Conservation (phyloP, 2,329 filamentous ascomycete species). For the Sclerotinia subarctica region DNA sequence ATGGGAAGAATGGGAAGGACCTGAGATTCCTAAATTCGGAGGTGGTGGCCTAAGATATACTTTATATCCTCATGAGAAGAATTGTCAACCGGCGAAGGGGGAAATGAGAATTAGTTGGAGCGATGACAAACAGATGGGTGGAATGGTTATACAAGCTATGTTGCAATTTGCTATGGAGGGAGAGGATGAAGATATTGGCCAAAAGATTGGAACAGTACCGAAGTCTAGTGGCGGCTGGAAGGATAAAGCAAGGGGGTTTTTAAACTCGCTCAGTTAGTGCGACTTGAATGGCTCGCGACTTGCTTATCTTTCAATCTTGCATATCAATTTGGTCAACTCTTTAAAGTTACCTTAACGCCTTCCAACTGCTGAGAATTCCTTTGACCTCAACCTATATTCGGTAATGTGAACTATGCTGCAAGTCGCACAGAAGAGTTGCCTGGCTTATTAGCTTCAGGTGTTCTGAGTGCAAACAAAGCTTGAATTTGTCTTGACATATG, state of each 20-base stretch:
- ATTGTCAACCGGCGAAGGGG: neutral
- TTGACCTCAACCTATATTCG: too few species aligned
- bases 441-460: neutral
- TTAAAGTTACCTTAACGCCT: neutral
- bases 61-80: constrained; percentile 7
- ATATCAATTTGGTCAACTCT: neutral
- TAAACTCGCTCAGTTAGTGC: neutral
- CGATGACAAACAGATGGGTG: constrained; percentile 6
- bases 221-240: neutral
- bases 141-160: constrained; percentile 8
- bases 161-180: neutral
- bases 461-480: neutral
- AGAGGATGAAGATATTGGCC: neutral
- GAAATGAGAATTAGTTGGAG: constrained; percentile 15
- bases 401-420: neutral
- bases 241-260: neutral
- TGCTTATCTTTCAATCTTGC: neutral
- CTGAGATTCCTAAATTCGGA: neutral
- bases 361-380: neutral
- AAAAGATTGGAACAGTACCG: neutral
- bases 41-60: constrained; percentile 1
- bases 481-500: neutral
- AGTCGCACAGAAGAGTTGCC: neutral
- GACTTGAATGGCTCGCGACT: too few species aligned
- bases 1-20: constrained; percentile 11